These are phyloP conservation scores for Perilla frutescens DNA, from an alignment of 257 asterid genomes.

Conservation along the genomic window DNA sequence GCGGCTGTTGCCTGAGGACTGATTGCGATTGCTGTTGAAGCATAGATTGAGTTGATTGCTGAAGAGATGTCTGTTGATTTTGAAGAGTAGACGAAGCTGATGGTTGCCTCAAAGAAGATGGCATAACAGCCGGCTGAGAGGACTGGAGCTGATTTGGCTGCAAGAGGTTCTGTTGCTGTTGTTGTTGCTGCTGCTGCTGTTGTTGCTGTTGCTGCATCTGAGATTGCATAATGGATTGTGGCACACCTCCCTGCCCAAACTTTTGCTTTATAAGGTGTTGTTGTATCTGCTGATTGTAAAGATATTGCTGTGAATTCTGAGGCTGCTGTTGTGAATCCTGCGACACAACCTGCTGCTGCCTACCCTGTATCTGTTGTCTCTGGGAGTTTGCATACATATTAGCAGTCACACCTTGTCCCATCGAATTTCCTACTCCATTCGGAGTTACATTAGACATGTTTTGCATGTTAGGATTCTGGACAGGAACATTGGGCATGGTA, in stretches of 20 bases:
- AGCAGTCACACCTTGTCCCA: slow-evolving; percentile 79
- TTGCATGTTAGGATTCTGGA: slow-evolving; percentile 78
- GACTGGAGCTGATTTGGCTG: slow-evolving; percentile 82
- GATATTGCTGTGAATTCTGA: slow-evolving; percentile 69
- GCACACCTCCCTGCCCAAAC: slow-evolving; percentile 68
- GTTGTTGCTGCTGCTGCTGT: slow-evolving; percentile 63
- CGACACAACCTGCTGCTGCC: slow-evolving; percentile 70
- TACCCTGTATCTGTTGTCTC: slow-evolving; percentile 77
- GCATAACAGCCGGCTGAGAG: slow-evolving; percentile 87
- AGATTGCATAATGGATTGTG: slow-evolving; percentile 71
- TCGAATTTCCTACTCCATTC: slow-evolving; percentile 63
- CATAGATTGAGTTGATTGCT: slow-evolving; percentile 73
- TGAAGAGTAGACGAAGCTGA: slow-evolving; percentile 68
- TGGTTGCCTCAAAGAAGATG: slow-evolving; percentile 76
- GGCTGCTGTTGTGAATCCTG: slow-evolving; percentile 86
- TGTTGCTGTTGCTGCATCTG: slow-evolving; percentile 71
- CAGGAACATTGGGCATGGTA: slow-evolving; percentile 64
- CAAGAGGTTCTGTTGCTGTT: slow-evolving; percentile 52
- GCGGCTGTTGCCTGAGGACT: slow-evolving; percentile 81
- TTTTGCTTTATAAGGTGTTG: slow-evolving; percentile 77
- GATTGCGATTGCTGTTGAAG: slow-evolving; percentile 89
- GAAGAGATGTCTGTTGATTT: slow-evolving; percentile 80
- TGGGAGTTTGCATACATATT: slow-evolving; percentile 79
- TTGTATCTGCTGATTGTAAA: slow-evolving; percentile 81
- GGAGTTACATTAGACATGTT: slow-evolving; percentile 64